phyloP scores from a whole-genome alignment of 371 early-diverging fungal genomes.

The Mortierella polycephala region DNA sequence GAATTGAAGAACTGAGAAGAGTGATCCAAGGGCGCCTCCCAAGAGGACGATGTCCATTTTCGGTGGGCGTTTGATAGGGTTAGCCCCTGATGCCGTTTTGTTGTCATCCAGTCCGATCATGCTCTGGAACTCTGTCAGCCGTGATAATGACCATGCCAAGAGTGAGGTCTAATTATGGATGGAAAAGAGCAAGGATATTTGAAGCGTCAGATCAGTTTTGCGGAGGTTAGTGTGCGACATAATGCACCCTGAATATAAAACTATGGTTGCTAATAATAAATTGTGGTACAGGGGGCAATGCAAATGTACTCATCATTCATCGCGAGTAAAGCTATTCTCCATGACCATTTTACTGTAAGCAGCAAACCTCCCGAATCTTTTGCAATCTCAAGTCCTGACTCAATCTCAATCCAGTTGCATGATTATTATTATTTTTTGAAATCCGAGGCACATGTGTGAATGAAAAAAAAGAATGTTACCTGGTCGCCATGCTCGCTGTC shows the following conservation, averaged over 20 bases:
- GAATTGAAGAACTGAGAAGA: constrained; percentile 96
- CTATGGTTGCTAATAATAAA: background rate
- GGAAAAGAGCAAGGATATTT: background rate
- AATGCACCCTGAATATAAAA: too few species aligned
- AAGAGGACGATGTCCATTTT: constrained; percentile 90
- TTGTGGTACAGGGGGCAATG: background rate
- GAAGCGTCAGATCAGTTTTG: too few species aligned
- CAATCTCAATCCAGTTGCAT: too few species aligned
- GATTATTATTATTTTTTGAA: background rate
- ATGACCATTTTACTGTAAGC: too few species aligned
- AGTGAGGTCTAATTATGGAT: constrained; percentile 42
- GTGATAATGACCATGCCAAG: constrained; percentile 52
- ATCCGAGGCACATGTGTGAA: background rate
- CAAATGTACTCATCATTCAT: background rate
- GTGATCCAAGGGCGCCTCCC: constrained; percentile 93
- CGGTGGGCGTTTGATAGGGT: constrained; percentile 33
- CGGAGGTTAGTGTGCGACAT: too few species aligned
- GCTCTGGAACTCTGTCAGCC: constrained; percentile 53
- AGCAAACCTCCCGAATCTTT: too few species aligned
- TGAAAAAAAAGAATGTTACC: constrained; percentile 40
- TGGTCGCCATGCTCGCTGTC: constrained; percentile 61
- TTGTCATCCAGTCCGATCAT: constrained; percentile 44
- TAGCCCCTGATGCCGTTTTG: background rate
- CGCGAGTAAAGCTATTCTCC: background rate
- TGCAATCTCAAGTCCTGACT: too few species aligned